Evolutionary conservation across 2,329 filamentous ascomycete species (phyloP), one percentile per base, ranked within the genome.

Genomic region (Calonectria fujianensis): DNA sequence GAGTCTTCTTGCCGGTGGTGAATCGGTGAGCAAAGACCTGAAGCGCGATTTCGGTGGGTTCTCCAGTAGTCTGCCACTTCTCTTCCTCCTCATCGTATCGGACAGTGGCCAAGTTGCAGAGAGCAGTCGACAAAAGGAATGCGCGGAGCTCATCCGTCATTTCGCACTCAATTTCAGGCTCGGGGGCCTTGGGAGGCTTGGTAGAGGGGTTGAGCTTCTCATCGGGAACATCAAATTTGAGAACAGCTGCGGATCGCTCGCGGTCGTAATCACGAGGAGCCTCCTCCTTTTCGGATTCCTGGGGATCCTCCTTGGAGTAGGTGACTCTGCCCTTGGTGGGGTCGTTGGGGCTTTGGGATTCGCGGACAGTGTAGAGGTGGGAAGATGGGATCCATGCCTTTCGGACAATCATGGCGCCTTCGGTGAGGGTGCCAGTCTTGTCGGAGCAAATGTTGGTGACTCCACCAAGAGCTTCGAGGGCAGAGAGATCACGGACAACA

Each of bases 1-100:
- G 84, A 1, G 83, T 80, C 80, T 90, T 90, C 83, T 91, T 92
- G 51, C 91, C 90, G 31, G 86, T 86, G 59, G 89, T 86, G 82
- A 95, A 95, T 50, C 94, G 92, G 78, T 92, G 91, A 2, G 94
- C 90, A 78, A 96, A 94, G 10, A 96, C 93, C 78, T 95, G 93
- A 8, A 96, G 89, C 1, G 94, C 94, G 78, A 95, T 93, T 81
- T 96, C 94, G 1, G 94, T 95, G 0, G 93, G 93, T 80, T 94
- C 93, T 16, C 93, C 93, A 16, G 91, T 91, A 1, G 92, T 92
- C 79, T 92, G 89, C 93, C 93, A 95, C 75, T 87, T 87, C 35
- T 86, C 85, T 35, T 89, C 87, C n/a, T 88, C 86, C 0, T 90
- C 86, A 59, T 90, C 90, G 70, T 87, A 88, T 54, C 90, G 87